Conservation (phyloP, 1,284 basidiomycete species). For the Exobasidium rhododendri region DNA sequence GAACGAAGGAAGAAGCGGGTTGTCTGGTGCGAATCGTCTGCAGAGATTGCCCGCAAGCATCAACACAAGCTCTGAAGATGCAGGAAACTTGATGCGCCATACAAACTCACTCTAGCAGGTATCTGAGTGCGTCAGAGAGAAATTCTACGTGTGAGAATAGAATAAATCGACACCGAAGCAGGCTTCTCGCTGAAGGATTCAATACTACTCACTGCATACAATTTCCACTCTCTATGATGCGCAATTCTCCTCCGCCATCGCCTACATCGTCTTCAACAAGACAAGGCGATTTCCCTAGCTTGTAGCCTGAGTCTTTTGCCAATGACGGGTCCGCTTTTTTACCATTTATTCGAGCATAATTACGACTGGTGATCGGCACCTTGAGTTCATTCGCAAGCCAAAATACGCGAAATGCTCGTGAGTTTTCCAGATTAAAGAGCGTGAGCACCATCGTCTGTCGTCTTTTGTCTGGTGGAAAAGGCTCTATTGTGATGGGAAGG, state of each 20-base stretch:
- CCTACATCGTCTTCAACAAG: slow-evolving; percentile 12
- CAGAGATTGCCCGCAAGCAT: too few relatives aligned
- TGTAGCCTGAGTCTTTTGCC: slow-evolving; percentile 17
- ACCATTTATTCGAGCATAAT: slow-evolving; percentile 16
- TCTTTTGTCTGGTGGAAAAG: too few relatives aligned
- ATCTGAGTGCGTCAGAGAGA: too few relatives aligned
- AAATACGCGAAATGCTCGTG: slow-evolving; percentile 16
- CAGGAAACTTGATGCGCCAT: too few relatives aligned
- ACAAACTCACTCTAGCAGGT: slow-evolving; percentile 11
- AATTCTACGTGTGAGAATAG: too few relatives aligned
- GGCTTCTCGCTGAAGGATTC: too few relatives aligned
- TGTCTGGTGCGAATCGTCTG: slow-evolving; percentile 8
- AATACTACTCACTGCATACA: slow-evolving; percentile 18
- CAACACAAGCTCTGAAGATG: too few relatives aligned
- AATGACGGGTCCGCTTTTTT: slow-evolving; percentile 20
- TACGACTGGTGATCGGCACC: slow-evolving; percentile 13
- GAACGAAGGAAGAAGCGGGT: slow-evolving; percentile 9
- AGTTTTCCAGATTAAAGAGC: slow-evolving; percentile 20
- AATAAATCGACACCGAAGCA: too few relatives aligned
- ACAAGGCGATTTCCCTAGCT: slow-evolving; percentile 18
- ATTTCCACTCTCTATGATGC: slow-evolving; percentile 18
- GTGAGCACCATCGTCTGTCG: slow-evolving; percentile 3
- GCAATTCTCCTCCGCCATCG: slow-evolving; percentile 5
- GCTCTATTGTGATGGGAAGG: background rate
- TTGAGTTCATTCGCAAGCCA: slow-evolving; percentile 18